Evolutionary conservation across 345 rosid species (phyloP).

Genomic region (Gynandropsis gynandra): DNA sequence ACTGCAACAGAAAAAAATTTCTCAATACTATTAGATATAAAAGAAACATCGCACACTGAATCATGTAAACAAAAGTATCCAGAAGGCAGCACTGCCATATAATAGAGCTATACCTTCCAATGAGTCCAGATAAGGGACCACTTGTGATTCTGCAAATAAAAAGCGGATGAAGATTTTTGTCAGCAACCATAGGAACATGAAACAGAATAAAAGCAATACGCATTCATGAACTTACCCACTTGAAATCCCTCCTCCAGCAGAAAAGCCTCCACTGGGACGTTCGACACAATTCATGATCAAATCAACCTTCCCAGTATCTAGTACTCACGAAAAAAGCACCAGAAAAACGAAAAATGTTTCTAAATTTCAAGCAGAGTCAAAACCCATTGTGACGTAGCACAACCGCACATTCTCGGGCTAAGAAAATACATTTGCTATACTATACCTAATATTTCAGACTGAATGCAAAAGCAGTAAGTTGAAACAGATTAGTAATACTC

Average conservation of each 20-base stretch:
- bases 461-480: conserved; percentile 9
- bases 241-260: conserved; percentile 95
- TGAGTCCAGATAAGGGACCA: conserved; percentile 86
- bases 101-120: conserved; percentile 59
- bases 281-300: conserved; percentile 90
- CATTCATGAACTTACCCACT: conserved; percentile 61
- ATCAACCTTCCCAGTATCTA: conserved; percentile 86
- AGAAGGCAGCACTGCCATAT: conserved; percentile 4
- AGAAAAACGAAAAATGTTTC: conserved; percentile 7
- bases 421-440: not conserved
- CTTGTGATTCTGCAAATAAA: conserved; percentile 67
- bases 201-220: conserved; percentile 2
- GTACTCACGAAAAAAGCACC: conserved; percentile 7
- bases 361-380: not conserved
- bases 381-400: conserved; percentile 3
- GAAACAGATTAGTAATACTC: not conserved
- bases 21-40: not conserved
- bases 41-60: not conserved
- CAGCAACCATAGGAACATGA: conserved; percentile 14
- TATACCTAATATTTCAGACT: conserved; percentile 12
- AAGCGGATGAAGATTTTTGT: conserved; percentile 7
- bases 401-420: conserved; percentile 10
- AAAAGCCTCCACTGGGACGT: conserved; percentile 91
- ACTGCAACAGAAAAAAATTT: conserved; percentile 42
- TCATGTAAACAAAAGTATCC: conserved; percentile 12